Base-by-base conservation (phyloP, 2,329 filamentous ascomycete genomes). In the Alternaria conjuncta region DNA sequence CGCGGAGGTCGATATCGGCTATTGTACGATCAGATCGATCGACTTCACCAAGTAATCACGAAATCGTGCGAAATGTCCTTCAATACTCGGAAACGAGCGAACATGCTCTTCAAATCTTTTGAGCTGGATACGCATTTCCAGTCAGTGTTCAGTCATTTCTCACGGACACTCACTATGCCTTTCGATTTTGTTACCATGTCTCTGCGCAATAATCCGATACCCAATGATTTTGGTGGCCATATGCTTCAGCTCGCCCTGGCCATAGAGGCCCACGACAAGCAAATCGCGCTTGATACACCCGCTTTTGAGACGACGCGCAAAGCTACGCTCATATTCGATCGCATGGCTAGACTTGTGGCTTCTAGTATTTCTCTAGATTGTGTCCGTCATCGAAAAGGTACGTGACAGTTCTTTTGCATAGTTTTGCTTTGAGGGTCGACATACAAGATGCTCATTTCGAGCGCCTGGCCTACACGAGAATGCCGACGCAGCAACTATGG, bases 181-280 rank as follows among this genome's bases (percentile, higher is more conserved):
- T 87, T 87, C 69, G 82, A 87, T 66, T 86, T 87, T 65, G 81
- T 86, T 41, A 73, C 83, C 53, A 81, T 81, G 5, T 81, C 84
- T 2, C 79, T 84, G 9, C 69, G 73, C 4, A 79, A 81, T 41
- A 85, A 80, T 56, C 84, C 84, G 0, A 84, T 86, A 65, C 81
- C 84, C 36, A 71, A 73, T 15, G 80, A 84, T 57, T 85, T 86
- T 71, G 82, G 82, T 18, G 84, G 82, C 4, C 84, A 86, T 64
- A 85, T 86, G 20, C 72, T 86, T 5, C 82, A 84, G 59, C 75
- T 86, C 2, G 84, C 83, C 11, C 76, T 83, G 7, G 77, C 83
- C 8, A 81, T 77, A 64, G 67, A 60, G 28, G 51, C 54, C 6
- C 44, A 46, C 6, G 12, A 46, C 15, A 46, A 46, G 21, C 8